Evolutionary conservation across 352 stramenopile genomes (phyloP).

Genomic region (Phytopythium sindhum): DNA sequence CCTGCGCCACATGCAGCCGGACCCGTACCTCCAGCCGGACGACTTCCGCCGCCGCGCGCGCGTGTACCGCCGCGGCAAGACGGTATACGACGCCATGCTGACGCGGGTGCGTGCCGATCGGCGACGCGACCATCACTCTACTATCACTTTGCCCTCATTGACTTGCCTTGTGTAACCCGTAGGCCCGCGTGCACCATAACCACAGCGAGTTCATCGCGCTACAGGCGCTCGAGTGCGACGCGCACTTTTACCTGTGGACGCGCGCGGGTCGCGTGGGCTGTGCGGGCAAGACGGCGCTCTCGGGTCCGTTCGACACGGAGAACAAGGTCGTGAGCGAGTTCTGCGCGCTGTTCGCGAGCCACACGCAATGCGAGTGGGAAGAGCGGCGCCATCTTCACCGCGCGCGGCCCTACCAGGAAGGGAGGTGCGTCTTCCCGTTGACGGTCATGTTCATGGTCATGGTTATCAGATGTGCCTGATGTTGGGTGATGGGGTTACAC

Average conservation of each 20-base stretch:
- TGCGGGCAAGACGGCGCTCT: slow-evolving; percentile 39
- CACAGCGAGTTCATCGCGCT: slow-evolving; percentile 67
- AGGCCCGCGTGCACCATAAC: slow-evolving; percentile 58
- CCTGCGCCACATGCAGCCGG: slow-evolving; percentile 37
- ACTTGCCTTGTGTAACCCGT: too few relatives aligned
- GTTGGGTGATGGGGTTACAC: background rate
- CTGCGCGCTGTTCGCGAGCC: slow-evolving; percentile 36
- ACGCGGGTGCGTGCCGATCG: slow-evolving; percentile 33
- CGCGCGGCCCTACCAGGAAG: slow-evolving; percentile 44
- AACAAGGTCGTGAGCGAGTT: slow-evolving; percentile 49
- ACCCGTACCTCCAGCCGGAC: slow-evolving; percentile 41
- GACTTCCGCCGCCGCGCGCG: slow-evolving; percentile 33
- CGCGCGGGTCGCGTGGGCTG: slow-evolving; percentile 42
- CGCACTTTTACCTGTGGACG: slow-evolving; percentile 54
- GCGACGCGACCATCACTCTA: background rate
- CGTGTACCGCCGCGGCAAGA: slow-evolving; percentile 35
- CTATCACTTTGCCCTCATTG: background rate
- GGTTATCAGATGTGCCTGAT: background rate
- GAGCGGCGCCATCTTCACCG: slow-evolving; percentile 34
- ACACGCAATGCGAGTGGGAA: slow-evolving; percentile 56
- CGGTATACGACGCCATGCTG: slow-evolving; percentile 61
- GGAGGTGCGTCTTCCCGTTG: slow-evolving; percentile 31
- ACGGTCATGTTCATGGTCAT: background rate
- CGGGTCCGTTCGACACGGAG: slow-evolving; percentile 29
- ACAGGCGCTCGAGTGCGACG: slow-evolving; percentile 47